Base-by-base conservation (phyloP, 2,329 filamentous ascomycete genomes). In the Trichoderma harzianum region DNA sequence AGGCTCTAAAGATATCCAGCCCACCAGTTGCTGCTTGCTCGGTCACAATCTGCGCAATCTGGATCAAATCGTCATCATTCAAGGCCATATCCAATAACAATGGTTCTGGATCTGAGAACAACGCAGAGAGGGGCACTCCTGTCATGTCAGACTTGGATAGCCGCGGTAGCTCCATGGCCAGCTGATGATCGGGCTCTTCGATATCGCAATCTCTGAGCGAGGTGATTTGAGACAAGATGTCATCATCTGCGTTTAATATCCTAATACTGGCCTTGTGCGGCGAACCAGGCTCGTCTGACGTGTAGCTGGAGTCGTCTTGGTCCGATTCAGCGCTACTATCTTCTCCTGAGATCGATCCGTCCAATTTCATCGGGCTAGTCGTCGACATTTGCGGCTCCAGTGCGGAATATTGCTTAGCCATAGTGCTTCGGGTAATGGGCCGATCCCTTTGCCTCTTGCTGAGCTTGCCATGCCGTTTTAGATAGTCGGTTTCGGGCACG, bases 41-140 rank as follows among this genome's bases (percentile, higher is more conserved):
- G 2, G 90, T 90, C n/a, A 93, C 81, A 47, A 93, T 87, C 76
- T 93, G 92, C 0, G 90, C 91, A 30, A 92, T 85, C 66, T 89
- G 88, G 39, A 93, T 88, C 72, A 88, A 84, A 53, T 92, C 90
- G 3, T 89, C 86, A 69, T 91, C 89, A 1, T 84, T 80, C 18
- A 86, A 78, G 11, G 83, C 80, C 28, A 85, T 77, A 28, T 86
- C 83, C 11, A 85, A 75, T 36, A 80, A 79, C 1, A 85, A 79
- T 11, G 88, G 88, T 75, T 91, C 87, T 6, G 88, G 86, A 28
- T 90, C 88, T 2, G 86, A 85, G 75, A 91, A 90, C 75, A 89
- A 88, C 61, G 83, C 86, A 4, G 84, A 80, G 18, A 91, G 80
- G 0, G 88, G 79, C 11, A 86, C 77, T 58, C 89, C 87, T 8